phyloP scores from a whole-genome alignment of 345 rosid species.

The Rubroshorea leprosula region DNA sequence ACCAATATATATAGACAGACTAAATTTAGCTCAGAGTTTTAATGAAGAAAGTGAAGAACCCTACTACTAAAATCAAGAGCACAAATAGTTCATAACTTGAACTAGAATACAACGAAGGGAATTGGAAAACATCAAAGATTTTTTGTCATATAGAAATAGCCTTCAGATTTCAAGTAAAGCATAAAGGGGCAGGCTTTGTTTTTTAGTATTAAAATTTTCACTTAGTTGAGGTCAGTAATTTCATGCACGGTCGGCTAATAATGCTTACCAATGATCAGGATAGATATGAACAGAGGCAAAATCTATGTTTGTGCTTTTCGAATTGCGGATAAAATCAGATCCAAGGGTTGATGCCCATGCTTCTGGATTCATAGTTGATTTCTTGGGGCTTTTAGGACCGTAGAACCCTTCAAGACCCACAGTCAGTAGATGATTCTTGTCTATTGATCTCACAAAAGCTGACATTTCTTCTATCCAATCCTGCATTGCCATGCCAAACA shows the following conservation, averaged over 20 bases:
- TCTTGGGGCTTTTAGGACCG: slow-evolving; percentile 77
- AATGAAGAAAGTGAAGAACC: neutral
- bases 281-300: slow-evolving; percentile 95
- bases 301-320: slow-evolving; percentile 48
- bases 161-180: neutral
- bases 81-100: neutral
- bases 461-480: slow-evolving; percentile 90
- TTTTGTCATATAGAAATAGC: neutral
- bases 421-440: slow-evolving; percentile 77
- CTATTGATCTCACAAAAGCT: slow-evolving; percentile 72
- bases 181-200: neutral
- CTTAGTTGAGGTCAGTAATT: neutral
- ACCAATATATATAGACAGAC: slow-evolving; percentile 7
- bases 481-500: too few species aligned
- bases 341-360: slow-evolving; percentile 78
- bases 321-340: slow-evolving; percentile 80
- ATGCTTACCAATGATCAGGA: slow-evolving; percentile 83
- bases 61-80: neutral
- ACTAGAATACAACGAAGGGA: neutral
- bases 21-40: neutral
- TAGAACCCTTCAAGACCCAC: slow-evolving; percentile 95
- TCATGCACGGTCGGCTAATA: neutral
- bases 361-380: slow-evolving; percentile 69
- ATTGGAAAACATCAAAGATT: neutral
- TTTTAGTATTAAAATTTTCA: neutral